These are phyloP conservation scores for Talaromyces piceae DNA, from an alignment of 2,329 filamentous ascomycete genomes.

Conservation along the genomic window DNA sequence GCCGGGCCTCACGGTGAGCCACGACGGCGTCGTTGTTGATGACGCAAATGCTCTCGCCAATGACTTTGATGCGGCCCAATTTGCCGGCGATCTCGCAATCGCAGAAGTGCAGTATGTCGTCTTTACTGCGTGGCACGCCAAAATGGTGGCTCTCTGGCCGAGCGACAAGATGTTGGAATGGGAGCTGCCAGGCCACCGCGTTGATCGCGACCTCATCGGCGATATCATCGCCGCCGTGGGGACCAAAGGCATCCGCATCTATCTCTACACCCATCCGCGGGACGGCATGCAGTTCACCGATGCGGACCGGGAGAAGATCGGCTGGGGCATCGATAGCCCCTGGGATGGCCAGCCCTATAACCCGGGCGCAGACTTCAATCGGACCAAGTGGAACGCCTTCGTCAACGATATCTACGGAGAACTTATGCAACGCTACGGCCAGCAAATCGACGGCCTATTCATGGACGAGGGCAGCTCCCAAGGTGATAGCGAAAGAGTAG, in stretches of 20 bases:
- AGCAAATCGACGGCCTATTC: not conserved
- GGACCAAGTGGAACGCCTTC: conserved; percentile 2
- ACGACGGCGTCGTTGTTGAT: not conserved
- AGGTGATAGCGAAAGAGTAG: conserved; percentile 3
- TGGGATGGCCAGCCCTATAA: not conserved
- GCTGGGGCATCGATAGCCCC: not conserved
- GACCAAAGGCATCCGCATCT: not conserved
- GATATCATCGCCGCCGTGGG: not conserved
- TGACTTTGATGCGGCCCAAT: not conserved
- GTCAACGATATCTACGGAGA: conserved; percentile 2
- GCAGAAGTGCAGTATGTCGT: conserved; percentile 2
- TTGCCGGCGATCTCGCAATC: conserved; percentile 1
- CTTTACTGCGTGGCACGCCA: conserved; percentile 3
- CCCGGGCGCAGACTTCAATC: conserved; percentile 3
- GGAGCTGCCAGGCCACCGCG: conserved; percentile 1
- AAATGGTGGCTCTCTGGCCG: conserved; percentile 2
- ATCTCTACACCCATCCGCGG: conserved; percentile 6
- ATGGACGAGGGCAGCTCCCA: not conserved
- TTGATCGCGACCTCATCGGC: conserved; percentile 1
- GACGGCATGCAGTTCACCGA: conserved; percentile 1
- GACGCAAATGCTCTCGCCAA: conserved; percentile 2
- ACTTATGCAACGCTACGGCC: conserved; percentile 3
- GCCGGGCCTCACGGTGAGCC: conserved; percentile 2
- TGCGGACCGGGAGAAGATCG: not conserved
- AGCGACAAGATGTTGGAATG: conserved; percentile 5